These are phyloP conservation scores for Gardenia jasminoides DNA, from an alignment of 257 asterid genomes.

Conservation along the genomic window DNA sequence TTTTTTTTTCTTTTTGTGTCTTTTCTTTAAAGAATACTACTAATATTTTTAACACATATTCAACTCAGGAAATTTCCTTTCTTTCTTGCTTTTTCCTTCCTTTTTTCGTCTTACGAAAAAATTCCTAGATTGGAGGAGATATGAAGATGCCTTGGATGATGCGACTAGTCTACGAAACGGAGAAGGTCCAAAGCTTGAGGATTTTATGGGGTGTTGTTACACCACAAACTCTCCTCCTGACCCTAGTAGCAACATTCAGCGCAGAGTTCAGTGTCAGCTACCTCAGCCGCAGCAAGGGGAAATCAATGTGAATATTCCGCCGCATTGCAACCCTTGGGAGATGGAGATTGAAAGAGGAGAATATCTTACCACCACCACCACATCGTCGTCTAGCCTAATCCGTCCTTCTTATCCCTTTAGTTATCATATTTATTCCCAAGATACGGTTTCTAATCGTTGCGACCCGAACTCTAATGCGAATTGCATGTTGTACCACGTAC, in stretches of 20 bases:
- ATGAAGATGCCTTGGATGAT: constrained; percentile 38
- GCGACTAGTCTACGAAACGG: constrained; percentile 24
- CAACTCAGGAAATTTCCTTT: too few relatives aligned
- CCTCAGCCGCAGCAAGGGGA: constrained; percentile 22
- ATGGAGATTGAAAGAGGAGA: constrained; percentile 20
- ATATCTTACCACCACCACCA: constrained; percentile 5
- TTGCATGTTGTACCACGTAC: constrained; percentile 24
- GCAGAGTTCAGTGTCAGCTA: neutral
- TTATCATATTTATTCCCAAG: constrained; percentile 1
- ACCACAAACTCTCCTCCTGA: constrained; percentile 32
- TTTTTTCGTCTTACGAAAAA: neutral
- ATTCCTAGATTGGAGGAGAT: constrained; percentile 60
- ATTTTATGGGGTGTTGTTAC: constrained; percentile 69
- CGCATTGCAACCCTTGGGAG: constrained; percentile 15
- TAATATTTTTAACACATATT: too few relatives aligned
- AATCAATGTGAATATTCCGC: constrained; percentile 62
- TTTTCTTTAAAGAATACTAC: too few relatives aligned
- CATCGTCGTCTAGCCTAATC: constrained; percentile 17
- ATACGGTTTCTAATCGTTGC: neutral
- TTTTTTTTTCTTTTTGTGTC: too few relatives aligned
- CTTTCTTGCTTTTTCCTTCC: neutral
- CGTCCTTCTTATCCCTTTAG: constrained; percentile 35
- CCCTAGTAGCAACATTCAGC: neutral
- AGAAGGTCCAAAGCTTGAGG: constrained; percentile 69
- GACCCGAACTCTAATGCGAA: constrained; percentile 14